Base-by-base conservation (phyloP, 768 basidiomycete species). In the Lactarius akahatsu region DNA sequence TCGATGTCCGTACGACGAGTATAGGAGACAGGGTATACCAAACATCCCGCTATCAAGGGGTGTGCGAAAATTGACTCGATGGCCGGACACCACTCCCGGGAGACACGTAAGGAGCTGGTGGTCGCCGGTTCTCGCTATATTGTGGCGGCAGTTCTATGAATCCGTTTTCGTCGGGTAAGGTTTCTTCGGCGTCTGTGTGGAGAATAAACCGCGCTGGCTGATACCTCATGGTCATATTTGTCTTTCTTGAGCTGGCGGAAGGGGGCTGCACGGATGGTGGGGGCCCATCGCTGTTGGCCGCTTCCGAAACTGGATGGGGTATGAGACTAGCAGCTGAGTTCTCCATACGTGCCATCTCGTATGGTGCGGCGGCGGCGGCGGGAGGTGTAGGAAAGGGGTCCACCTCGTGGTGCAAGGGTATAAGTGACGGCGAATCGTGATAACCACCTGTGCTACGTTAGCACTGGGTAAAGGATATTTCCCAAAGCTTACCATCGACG, bases 131-230 rank as follows among this genome's bases (percentile, higher is more conserved):
- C 67, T 85, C 87, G 30, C 81, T 80, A 72, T 92, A 92, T 73
- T 85, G 85, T 18, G 90, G 90, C 32, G 90, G 90, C n/a, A 91
- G 80, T 76, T 92, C 90, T 7, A 91, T 80, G 26, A 89, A 76
- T 7, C 81, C 88, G 20, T 82, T 76, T 30, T 78, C 81, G 61
- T 78, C 78, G 8, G 83, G 78, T 11, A 77, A 45, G 15, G 72
- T 76, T 71, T 91, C 89, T 61, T 89, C 88, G 9, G 81, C 82
- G 72, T 91, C 91, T 3, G 85, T 87, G 69, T 91, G 89, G 7
- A 90, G 69, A 64, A 91, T 59, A 43, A 45, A 55, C 16, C 16
- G 66, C 56, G 65, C 36, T 34, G 40, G 63, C 23, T 54, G 58
- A 34, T 45, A 32, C 9, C 28, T 28, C 38, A 61, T 54, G 13